phyloP scores from a whole-genome alignment of 148 eudicot genomes.

The Chenopodium quinoa region DNA sequence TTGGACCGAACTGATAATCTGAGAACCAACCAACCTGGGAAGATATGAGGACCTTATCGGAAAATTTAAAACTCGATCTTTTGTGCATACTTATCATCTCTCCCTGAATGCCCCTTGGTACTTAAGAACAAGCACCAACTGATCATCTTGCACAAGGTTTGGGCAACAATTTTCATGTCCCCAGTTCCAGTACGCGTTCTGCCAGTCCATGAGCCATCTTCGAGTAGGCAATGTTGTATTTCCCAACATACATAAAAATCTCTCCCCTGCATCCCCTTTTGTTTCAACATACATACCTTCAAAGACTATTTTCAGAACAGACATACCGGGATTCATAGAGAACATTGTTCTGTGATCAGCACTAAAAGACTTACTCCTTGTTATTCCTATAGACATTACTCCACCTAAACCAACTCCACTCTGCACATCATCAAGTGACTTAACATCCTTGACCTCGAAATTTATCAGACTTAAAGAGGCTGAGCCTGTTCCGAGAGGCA shows the following conservation, averaged over 20 bases:
- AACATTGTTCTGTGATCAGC: conserved; percentile 13
- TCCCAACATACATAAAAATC: conserved; percentile 18
- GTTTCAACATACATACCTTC: neutral
- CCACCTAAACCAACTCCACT: conserved; percentile 15
- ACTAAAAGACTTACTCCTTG: neutral
- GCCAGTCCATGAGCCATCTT: neutral
- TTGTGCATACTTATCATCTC: conserved; percentile 21
- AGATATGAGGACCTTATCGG: too few species aligned
- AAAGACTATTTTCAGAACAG: conserved; percentile 19
- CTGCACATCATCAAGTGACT: neutral
- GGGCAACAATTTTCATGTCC: too few species aligned
- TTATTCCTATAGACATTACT: conserved; percentile 17
- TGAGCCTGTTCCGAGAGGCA: neutral
- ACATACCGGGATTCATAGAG: conserved; percentile 1
- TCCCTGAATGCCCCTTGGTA: conserved; percentile 31
- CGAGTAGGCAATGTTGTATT: conserved; percentile 7
- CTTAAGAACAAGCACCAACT: conserved; percentile 27
- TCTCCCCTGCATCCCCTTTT: conserved; percentile 17
- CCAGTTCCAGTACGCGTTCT: too few species aligned
- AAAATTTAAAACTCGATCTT: too few species aligned
- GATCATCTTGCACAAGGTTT: conserved; percentile 15
- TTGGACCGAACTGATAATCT: conserved; percentile 18
- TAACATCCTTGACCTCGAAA: conserved; percentile 22
- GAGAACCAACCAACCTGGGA: conserved; percentile 23
- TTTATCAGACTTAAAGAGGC: neutral